Conservation (phyloP, 805 yeast genomes). For the Saturnispora silvae region DNA sequence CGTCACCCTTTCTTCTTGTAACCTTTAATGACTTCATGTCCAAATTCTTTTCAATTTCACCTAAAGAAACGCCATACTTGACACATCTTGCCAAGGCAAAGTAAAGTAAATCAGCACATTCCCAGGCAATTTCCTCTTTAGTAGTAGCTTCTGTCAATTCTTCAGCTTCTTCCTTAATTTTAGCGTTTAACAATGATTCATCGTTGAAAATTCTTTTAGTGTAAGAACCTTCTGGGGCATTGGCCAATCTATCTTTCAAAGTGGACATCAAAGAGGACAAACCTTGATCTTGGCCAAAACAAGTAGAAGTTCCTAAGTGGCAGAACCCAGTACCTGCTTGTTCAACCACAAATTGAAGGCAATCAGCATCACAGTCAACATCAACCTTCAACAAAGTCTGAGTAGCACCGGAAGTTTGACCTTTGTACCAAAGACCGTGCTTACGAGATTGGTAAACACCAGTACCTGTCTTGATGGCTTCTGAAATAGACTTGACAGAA, state of each 20-base stretch:
- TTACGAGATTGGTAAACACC: constrained; percentile 94
- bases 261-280: constrained; percentile 57
- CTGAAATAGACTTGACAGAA: constrained; percentile 66
- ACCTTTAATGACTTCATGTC: constrained; percentile 78
- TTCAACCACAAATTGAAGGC: constrained; percentile 75
- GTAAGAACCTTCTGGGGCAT: constrained; percentile 91
- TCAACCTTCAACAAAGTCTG: constrained; percentile 61
- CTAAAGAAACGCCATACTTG: constrained; percentile 65
- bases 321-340: constrained; percentile 89
- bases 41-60: constrained; percentile 76
- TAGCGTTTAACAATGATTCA: constrained; percentile 63
- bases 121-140: constrained; percentile 77
- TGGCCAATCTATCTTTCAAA: constrained; percentile 45
- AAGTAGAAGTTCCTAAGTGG: constrained; percentile 70
- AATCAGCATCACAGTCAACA: constrained; percentile 88
- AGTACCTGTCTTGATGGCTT: constrained; percentile 67
- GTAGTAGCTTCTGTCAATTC: constrained; percentile 79
- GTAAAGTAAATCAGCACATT: constrained; percentile 80
- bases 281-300: constrained; percentile 70
- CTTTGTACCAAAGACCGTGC: constrained; percentile 92
- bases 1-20: constrained; percentile 91
- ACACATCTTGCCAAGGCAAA: constrained; percentile 44
- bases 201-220: constrained; percentile 82
- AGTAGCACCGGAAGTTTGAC: constrained; percentile 92
- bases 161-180: constrained; percentile 92